These are phyloP conservation scores for Angophora floribunda DNA, from an alignment of 345 rosid species.

Conservation along the genomic window DNA sequence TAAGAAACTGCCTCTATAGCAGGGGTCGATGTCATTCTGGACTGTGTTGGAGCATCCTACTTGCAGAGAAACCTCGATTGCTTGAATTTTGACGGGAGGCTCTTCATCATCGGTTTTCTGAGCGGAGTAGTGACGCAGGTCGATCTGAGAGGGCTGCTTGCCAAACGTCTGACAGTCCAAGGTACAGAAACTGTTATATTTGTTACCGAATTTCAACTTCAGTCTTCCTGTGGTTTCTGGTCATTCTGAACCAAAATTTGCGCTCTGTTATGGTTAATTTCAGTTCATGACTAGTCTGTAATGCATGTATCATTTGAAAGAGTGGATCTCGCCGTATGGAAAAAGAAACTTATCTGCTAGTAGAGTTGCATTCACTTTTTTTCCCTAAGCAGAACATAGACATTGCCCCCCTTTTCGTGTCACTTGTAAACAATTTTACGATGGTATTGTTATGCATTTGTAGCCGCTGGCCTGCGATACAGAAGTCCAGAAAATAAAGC, in stretches of 20 bases:
- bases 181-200: slow-evolving; percentile 20
- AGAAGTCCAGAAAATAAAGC: slow-evolving; percentile 62
- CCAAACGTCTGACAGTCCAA: slow-evolving; percentile 79
- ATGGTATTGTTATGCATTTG: background rate
- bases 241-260: background rate
- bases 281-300: background rate
- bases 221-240: background rate
- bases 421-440: background rate
- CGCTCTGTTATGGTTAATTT: background rate
- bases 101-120: slow-evolving; percentile 67
- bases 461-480: slow-evolving; percentile 72
- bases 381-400: background rate
- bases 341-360: background rate
- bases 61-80: slow-evolving; percentile 67
- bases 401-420: background rate
- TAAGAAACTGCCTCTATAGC: background rate
- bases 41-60: slow-evolving; percentile 77
- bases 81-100: slow-evolving; percentile 77
- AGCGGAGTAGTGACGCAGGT: slow-evolving; percentile 56
- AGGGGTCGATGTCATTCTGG: slow-evolving; percentile 83
- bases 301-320: background rate
- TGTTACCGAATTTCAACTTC: background rate
- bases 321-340: background rate
- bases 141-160: slow-evolving; percentile 40
- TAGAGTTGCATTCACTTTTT: background rate